Evolutionary conservation across 305 asterid species (phyloP).

Genomic region (Fraxinus nigra): DNA sequence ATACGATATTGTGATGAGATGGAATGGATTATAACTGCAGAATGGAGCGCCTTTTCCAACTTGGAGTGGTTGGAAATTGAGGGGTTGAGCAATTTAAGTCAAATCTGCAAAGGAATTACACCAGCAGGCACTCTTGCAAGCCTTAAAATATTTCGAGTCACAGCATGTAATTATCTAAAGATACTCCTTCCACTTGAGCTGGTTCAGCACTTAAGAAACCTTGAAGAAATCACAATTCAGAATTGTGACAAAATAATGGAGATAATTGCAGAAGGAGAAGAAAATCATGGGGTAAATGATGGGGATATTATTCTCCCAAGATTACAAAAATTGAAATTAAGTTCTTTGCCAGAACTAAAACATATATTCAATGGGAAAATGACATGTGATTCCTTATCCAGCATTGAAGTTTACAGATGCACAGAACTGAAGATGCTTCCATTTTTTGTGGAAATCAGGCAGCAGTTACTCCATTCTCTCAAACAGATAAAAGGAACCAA

Average conservation of each 20-base stretch:
- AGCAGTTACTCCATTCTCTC: conserved; percentile 6
- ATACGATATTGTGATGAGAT: conserved; percentile 20
- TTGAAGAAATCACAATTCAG: not conserved
- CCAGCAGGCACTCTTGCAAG: not conserved
- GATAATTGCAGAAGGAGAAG: not conserved
- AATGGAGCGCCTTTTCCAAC: conserved; percentile 13
- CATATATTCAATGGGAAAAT: conserved; percentile 21
- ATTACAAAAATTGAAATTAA: conserved; percentile 19
- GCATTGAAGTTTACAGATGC: conserved; percentile 24
- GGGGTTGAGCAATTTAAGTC: conserved; percentile 19
- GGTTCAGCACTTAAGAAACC: not conserved
- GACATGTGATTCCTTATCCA: conserved; percentile 28
- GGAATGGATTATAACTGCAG: conserved; percentile 20
- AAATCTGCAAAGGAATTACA: conserved; percentile 2
- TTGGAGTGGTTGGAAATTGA: conserved; percentile 29
- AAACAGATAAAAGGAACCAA: conserved; percentile 31
- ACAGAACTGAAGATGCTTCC: conserved; percentile 15
- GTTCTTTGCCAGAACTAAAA: conserved; percentile 25
- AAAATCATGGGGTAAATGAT: not conserved
- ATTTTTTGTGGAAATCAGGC: conserved; percentile 18
- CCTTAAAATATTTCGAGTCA: not conserved
- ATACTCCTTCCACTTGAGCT: not conserved
- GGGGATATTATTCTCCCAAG: conserved; percentile 19
- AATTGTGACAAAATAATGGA: not conserved
- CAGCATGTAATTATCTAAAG: not conserved